Conservation (phyloP, 1,139 yeast genomes). For the Candida sojae region DNA sequence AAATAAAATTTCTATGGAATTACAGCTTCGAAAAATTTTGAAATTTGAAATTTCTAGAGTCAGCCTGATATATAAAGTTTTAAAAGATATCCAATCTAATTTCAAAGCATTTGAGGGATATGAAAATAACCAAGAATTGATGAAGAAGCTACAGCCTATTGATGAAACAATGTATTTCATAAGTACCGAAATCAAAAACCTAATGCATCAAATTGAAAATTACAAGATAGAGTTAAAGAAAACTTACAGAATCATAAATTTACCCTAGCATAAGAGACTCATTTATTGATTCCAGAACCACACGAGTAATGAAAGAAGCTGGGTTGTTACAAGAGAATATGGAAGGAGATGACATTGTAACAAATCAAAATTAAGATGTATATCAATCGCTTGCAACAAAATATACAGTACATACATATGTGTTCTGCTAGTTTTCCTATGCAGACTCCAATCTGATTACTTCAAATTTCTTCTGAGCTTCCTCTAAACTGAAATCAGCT, state of each 20-base stretch:
- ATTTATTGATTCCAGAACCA: constrained; percentile 19
- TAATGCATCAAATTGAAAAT: constrained; percentile 37
- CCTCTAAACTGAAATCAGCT: constrained; percentile 17
- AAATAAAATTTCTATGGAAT: constrained; percentile 45
- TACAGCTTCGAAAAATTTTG: constrained; percentile 44
- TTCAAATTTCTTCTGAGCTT: constrained; percentile 19
- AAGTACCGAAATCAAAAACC: constrained; percentile 40
- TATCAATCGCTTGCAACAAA: too few relatives aligned
- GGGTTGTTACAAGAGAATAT: neutral
- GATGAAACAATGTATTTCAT: constrained; percentile 54
- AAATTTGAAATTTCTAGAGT: constrained; percentile 43
- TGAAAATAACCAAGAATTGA: constrained; percentile 26
- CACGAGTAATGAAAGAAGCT: neutral
- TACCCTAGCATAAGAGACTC: constrained; percentile 26
- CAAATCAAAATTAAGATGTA: too few relatives aligned
- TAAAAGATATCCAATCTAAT: constrained; percentile 22
- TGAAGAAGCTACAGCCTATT: constrained; percentile 50
- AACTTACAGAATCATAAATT: constrained; percentile 20
- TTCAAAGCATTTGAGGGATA: constrained; percentile 12
- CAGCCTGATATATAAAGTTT: constrained; percentile 28
- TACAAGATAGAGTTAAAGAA: constrained; percentile 25
- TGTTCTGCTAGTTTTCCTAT: neutral
- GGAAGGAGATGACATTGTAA: neutral
- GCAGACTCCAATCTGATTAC: constrained; percentile 14
- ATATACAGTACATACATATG: neutral